Base-by-base conservation (phyloP, 129 eudicot genomes). In the Pittosporum tobira region DNA sequence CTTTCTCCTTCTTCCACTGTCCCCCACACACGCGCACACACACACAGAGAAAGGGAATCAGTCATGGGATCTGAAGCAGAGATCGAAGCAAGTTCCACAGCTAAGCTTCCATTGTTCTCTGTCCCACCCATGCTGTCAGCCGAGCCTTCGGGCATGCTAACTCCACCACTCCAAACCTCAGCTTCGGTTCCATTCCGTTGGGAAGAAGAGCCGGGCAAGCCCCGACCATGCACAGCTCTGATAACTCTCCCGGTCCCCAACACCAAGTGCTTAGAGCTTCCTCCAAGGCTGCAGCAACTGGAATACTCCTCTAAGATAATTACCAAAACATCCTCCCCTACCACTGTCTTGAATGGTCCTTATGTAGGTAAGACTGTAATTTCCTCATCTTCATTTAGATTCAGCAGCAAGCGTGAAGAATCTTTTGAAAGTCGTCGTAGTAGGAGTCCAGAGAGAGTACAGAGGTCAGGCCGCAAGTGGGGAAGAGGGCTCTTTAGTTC, bases 171-270 rank as follows among this genome's bases (percentile, higher is more conserved):
- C 28, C 79, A 76, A 57, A 73, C 94, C 71, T 51, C 74, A 25
- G 96, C 90, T n/a, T 78, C 96, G 21, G 80, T 88, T 5, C 96
- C 96, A 4, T 84, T 88, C 71, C 76, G 50, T 15, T 88, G 96
- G 96, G 96, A 88, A 53, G 87, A 88, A 55, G 68, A 88, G 40
- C 96, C 96, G 3, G 96, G 96, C 2, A 88, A 84, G 51, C 96
- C 96, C 54, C 61, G 81, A 30, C 80, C 87, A 27, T 77, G 81
- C 61, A 75, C 84, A 6, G 72, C 73, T 60, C 58, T 77, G 36
- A 73, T 76, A 54, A 4, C 75, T 31, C 30, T 50, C 55, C 50
- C 79, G 15, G 28, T 61, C 38, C 8, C 50, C 51, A 54, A 42
- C 62, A 28, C 20, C 61, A 72, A 56, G 46, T 48, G 24, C 72